Percentiles rank a stretch among this genome's conserved stretches.
Conservation (phyloP, 768 basidiomycete genomes). For the Favolaschia claudopus region DNA sequence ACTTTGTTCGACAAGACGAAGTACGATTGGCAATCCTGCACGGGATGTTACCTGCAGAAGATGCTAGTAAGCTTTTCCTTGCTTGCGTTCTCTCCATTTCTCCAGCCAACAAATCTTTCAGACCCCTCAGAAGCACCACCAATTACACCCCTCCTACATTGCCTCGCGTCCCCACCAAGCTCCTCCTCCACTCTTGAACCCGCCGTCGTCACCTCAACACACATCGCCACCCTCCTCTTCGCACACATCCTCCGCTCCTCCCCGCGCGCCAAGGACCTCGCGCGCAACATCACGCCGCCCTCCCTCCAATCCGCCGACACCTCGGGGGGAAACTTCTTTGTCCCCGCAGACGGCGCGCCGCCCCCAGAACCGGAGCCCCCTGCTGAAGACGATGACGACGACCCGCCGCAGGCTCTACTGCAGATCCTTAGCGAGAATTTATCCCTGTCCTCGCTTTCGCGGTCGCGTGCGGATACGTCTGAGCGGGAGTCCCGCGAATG, state of each 20-base stretch:
- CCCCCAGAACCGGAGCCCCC: conserved; percentile 39
- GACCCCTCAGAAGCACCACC: conserved; percentile 48
- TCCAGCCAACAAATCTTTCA: conserved; percentile 20
- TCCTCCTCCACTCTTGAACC: conserved; percentile 60
- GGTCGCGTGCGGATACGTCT: conserved; percentile 70
- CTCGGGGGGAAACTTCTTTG: conserved; percentile 63
- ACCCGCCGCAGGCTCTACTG: conserved; percentile 74
- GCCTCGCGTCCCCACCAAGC: conserved; percentile 69
- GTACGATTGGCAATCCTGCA: conserved; percentile 73
- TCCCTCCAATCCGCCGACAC: conserved; percentile 39
- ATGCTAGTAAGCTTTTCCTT: conserved; percentile 39
- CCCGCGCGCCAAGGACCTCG: conserved; percentile 66
- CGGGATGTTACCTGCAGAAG: conserved; percentile 72
- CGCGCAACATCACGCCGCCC: conserved; percentile 69
- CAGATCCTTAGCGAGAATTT: conserved; percentile 91
- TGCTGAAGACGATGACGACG: conserved; percentile 60
- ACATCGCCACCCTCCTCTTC: conserved; percentile 81
- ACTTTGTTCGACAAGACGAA: conserved; percentile 80
- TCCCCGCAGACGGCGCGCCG: conserved; percentile 73
- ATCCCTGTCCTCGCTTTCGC: conserved; percentile 83
- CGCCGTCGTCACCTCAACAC: conserved; percentile 66
- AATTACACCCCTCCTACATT: conserved; percentile 72
- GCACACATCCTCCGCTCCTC: conserved; percentile 79
- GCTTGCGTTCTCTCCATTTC: background rate
- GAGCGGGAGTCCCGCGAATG: conserved; percentile 84